These are phyloP conservation scores for Schwanniomyces vanrijiae DNA, from an alignment of 805 yeast species.

Conservation along the genomic window DNA sequence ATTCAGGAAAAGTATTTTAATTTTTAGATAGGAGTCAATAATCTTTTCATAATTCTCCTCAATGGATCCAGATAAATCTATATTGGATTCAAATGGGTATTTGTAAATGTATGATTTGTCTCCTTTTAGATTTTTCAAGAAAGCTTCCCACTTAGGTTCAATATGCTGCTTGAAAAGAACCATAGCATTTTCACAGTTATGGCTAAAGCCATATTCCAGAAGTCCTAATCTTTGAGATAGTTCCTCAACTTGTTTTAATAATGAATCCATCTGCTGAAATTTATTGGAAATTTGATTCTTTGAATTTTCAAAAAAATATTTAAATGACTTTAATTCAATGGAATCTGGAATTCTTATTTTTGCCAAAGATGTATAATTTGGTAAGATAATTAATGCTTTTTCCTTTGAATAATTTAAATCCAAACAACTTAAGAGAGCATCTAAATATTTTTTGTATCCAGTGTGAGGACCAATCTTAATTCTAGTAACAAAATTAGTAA, in stretches of 20 bases:
- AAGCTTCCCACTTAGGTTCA: conserved; percentile 13
- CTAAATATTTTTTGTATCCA: conserved; percentile 7
- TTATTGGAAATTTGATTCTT: not conserved
- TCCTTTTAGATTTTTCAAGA: conserved; percentile 1
- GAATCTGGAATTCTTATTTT: not conserved
- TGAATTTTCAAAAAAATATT: not conserved
- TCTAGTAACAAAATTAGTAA: conserved; percentile 6
- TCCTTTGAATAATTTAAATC: conserved; percentile 10
- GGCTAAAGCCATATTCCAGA: conserved; percentile 13
- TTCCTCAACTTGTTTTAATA: conserved; percentile 4
- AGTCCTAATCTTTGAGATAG: conserved; percentile 10
- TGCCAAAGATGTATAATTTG: conserved; percentile 6
- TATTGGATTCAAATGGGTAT: conserved; percentile 6
- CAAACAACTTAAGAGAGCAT: conserved; percentile 2
- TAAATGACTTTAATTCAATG: not conserved
- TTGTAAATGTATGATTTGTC: conserved; percentile 1
- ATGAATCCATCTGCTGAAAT: not conserved
- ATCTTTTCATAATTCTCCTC: conserved; percentile 4
- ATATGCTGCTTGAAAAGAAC: conserved; percentile 18
- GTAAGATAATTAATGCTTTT: conserved; percentile 13
- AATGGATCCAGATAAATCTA: not conserved
- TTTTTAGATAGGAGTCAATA: not conserved
- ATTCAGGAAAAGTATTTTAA: conserved; percentile 4
- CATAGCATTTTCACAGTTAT: conserved; percentile 16
- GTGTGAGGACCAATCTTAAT: conserved; percentile 10